Evolutionary conservation across 768 basidiomycete species (phyloP).

Genomic region (Lactarius vividus): DNA sequence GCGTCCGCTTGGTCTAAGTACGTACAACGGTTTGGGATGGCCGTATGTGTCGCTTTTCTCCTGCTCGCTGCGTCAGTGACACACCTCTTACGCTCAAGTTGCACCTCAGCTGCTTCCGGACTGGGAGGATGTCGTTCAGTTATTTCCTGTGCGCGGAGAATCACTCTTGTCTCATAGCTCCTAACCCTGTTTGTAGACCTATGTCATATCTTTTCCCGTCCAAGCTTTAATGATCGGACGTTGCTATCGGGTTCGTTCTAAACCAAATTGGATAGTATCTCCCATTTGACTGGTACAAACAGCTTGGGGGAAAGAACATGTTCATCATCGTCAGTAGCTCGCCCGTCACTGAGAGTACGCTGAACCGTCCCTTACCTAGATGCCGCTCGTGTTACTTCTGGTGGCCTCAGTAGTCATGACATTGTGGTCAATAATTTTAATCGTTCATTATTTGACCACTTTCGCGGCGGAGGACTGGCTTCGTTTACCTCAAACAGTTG

Average conservation of each 20-base stretch:
- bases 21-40: slow-evolving; percentile 1
- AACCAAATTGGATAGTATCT: neutral
- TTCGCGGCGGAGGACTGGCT: neutral
- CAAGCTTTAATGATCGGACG: slow-evolving; percentile 17
- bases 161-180: neutral
- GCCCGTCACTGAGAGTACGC: neutral
- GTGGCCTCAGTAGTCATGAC: slow-evolving; percentile 1
- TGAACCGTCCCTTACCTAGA: slow-evolving; percentile 4
- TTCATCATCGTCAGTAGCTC: slow-evolving; percentile 7
- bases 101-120: neutral
- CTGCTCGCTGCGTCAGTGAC: neutral
- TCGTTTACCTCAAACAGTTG: neutral
- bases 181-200: slow-evolving; percentile 3
- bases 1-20: slow-evolving; percentile 4
- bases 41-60: neutral
- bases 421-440: neutral
- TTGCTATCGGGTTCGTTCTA: slow-evolving; percentile 16
- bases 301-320: slow-evolving; percentile 12
- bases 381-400: slow-evolving; percentile 7
- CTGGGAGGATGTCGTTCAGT: slow-evolving; percentile 3
- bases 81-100: neutral
- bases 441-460: neutral
- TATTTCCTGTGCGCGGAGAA: slow-evolving; percentile 2
- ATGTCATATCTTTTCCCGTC: slow-evolving; percentile 7
- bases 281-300: neutral